A percentile compares a stretch with the other conserved stretches of the same genome.
Conservation (phyloP, 345 rosid genomes). For the Anacardium occidentale region DNA sequence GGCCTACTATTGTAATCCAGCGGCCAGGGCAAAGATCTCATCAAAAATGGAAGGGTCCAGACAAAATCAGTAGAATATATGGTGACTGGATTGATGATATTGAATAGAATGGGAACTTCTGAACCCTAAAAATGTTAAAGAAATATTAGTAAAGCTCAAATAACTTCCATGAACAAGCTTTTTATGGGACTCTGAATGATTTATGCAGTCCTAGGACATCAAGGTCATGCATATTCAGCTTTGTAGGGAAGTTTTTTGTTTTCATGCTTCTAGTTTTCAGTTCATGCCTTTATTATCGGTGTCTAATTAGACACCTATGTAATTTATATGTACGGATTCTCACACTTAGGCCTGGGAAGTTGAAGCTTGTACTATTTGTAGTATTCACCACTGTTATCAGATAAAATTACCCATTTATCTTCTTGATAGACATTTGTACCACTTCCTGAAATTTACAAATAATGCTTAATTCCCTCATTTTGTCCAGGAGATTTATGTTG, state of each 20-base stretch:
- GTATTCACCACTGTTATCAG: constrained; percentile 12
- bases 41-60: constrained; percentile 98
- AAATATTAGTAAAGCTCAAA: neutral
- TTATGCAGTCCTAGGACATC: neutral
- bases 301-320: neutral
- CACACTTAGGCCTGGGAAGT: constrained; percentile 14
- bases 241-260: constrained; percentile 5
- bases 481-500: neutral
- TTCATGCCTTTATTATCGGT: neutral
- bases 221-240: constrained; percentile 18
- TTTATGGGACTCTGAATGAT: constrained; percentile 9
- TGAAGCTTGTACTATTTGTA: constrained; percentile 23
- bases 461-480: neutral
- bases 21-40: constrained; percentile 81
- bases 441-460: neutral
- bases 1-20: constrained; percentile 59
- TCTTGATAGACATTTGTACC: constrained; percentile 3
- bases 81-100: constrained; percentile 98
- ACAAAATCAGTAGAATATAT: constrained; percentile 90
- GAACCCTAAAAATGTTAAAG: constrained; percentile 6
- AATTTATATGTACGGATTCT: constrained; percentile 2
- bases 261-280: constrained; percentile 18
- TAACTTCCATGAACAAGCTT: constrained; percentile 12
- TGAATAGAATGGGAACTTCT: constrained; percentile 40
- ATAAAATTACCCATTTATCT: neutral